Evolutionary conservation across 2,329 filamentous ascomycete genomes (phyloP).

Genomic region (Raffaelea deltoideospora): DNA sequence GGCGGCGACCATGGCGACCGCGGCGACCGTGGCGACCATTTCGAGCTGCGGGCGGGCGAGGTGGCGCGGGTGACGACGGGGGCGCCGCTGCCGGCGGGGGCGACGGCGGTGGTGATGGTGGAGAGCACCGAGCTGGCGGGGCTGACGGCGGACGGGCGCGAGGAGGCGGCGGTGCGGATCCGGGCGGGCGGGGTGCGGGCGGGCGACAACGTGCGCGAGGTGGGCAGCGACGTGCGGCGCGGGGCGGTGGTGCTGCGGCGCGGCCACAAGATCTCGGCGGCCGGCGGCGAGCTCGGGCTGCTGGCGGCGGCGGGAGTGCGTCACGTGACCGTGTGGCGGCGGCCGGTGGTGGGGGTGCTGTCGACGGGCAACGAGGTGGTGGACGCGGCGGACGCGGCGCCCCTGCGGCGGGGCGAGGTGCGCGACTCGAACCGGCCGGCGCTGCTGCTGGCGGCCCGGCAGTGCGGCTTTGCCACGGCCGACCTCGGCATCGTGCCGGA

Average conservation of each 20-base stretch:
- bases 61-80: constrained; percentile 90
- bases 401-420: constrained; percentile 66
- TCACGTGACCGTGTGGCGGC: constrained; percentile 56
- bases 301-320: constrained; percentile 69
- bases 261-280: constrained; percentile 69
- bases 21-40: not conserved
- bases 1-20: not conserved
- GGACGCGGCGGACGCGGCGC: constrained; percentile 18
- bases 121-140: constrained; percentile 74
- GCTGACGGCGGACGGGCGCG: constrained; percentile 61
- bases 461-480: constrained; percentile 62
- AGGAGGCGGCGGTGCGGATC: constrained; percentile 82
- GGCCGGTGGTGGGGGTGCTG: constrained; percentile 69
- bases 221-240: constrained; percentile 71
- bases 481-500: constrained; percentile 80
- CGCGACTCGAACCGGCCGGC: constrained; percentile 87
- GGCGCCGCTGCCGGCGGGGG: constrained; percentile 74
- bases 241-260: constrained; percentile 56
- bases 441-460: constrained; percentile 59
- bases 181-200: constrained; percentile 58
- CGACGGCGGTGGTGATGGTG: constrained; percentile 90
- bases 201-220: constrained; percentile 79
- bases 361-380: constrained; percentile 95
- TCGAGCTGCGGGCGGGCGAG: constrained; percentile 48
- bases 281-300: constrained; percentile 83